These are phyloP conservation scores for Cryptosporidium sp. DNA, from an alignment of 169 alveolate species.

Conservation along the genomic window DNA sequence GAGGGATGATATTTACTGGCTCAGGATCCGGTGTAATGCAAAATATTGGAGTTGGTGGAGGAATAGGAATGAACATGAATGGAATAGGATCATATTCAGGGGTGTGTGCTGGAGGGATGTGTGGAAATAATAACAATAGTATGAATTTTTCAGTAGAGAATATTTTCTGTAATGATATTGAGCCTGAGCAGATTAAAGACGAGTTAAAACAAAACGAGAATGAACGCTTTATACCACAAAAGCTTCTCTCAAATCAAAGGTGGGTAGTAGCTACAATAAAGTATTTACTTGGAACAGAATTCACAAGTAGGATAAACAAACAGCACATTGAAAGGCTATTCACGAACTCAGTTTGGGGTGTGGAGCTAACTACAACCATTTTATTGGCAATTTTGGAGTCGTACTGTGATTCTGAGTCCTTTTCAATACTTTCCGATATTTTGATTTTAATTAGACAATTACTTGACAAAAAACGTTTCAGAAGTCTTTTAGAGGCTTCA, in stretches of 20 bases:
- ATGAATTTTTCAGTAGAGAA: neutral
- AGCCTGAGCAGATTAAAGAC: neutral
- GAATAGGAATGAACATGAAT: neutral
- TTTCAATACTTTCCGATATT: constrained; percentile 54
- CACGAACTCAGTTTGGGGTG: constrained; percentile 50
- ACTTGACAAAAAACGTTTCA: constrained; percentile 26
- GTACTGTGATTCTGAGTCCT: constrained; percentile 37
- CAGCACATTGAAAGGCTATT: neutral
- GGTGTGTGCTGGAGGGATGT: too few relatives aligned
- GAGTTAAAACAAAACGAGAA: neutral
- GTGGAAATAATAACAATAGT: neutral
- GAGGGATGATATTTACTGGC: neutral
- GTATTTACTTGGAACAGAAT: constrained; percentile 46
- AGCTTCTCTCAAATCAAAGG: constrained; percentile 39
- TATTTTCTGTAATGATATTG: neutral
- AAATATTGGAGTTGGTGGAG: neutral
- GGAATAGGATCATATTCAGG: neutral
- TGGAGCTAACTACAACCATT: constrained; percentile 19
- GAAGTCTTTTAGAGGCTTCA: constrained; percentile 5
- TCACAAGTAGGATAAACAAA: constrained; percentile 1
- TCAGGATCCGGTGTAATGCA: neutral
- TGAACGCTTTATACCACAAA: constrained; percentile 26
- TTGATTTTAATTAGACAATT: constrained; percentile 44
- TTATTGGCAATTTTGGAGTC: constrained; percentile 31
- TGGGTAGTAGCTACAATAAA: constrained; percentile 35